These are phyloP conservation scores for Sclerotinia borealis DNA, from an alignment of 2,329 filamentous ascomycete genomes.

Conservation along the genomic window DNA sequence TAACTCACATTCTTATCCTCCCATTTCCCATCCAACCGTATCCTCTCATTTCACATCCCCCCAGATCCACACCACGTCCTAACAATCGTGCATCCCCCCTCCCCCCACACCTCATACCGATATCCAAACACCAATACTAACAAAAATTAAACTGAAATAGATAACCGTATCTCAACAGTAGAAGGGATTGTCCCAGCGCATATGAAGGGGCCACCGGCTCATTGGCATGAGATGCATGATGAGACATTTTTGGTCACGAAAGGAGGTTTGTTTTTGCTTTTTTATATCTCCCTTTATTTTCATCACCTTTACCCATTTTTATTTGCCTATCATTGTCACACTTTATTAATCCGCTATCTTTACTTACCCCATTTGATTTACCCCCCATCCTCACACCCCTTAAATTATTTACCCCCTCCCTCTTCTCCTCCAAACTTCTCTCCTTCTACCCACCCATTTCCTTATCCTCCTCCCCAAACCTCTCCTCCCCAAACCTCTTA, in stretches of 20 bases:
- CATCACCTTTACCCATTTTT: too few species aligned
- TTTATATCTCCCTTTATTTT: neutral
- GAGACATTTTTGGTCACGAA: constrained; percentile 5
- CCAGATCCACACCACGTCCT: too few species aligned
- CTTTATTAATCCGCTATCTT: too few species aligned
- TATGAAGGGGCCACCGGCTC: neutral
- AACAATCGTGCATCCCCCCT: too few species aligned
- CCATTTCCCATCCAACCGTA: neutral
- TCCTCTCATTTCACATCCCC: neutral
- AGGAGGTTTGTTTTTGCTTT: neutral
- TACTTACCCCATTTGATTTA: neutral
- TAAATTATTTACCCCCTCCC: neutral
- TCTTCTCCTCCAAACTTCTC: neutral
- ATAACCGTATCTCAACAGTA: neutral
- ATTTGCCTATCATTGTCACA: too few species aligned
- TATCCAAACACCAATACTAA: too few species aligned
- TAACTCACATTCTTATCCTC: neutral
- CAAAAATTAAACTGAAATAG: neutral
- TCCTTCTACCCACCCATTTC: neutral
- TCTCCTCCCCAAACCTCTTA: neutral
- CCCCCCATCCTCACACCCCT: too few species aligned
- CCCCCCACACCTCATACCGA: too few species aligned
- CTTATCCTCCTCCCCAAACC: neutral
- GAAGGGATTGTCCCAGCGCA: constrained; percentile 2
- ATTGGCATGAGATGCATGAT: constrained; percentile 13